Evolutionary conservation across 2,329 filamentous ascomycete species (phyloP), one percentile per base, ranked within the genome.

Genomic region (Trichoderma cornu-damae): DNA sequence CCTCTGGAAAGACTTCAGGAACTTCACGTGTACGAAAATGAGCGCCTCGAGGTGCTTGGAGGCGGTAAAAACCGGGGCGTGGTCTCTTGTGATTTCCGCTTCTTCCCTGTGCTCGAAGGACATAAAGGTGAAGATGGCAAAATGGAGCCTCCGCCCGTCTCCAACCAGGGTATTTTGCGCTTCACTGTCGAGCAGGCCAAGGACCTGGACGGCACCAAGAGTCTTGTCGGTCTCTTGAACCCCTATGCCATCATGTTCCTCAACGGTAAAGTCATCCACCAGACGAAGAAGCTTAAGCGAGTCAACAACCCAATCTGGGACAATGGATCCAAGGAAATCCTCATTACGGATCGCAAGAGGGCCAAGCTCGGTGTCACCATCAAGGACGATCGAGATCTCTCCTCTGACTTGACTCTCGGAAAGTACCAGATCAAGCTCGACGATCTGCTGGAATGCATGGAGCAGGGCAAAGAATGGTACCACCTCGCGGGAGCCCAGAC

Each of bases 281-380:
- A 85, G 57, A 96, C 92, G 53, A 90, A 91, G 74, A 95, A 92
- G 72, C 81, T 96, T 66, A 99, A 97, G 81, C 87, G 93, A 60
- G 97, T 91, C 60, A 99, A 99, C 75, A 94, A 96, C 66, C 94
- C 94, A 6, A 92, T 99, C 66, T 99, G 92, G 87, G 87, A 93
- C 54, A 88, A 97, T 68, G 89, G 89, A 6, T 88, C 86, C 64
- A 96, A 96, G 74, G 94, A 99, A 69, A 85, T 99, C 64, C 84
- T 99, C 60, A 93, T 99, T 68, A 96, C 92, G 1, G 92, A 99
- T 69, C 87, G 89, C 61, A 96, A 91, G 76, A 86, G 84, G 69
- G 92, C 94, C 57, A 94, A 90, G 69, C 80, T 99, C 52, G 95
- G 93, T 57, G 77, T 99, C 56, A 89, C 93, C 14, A 85, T 99